phyloP scores from a whole-genome alignment of 805 yeast species.

The Spathaspora girioi region DNA sequence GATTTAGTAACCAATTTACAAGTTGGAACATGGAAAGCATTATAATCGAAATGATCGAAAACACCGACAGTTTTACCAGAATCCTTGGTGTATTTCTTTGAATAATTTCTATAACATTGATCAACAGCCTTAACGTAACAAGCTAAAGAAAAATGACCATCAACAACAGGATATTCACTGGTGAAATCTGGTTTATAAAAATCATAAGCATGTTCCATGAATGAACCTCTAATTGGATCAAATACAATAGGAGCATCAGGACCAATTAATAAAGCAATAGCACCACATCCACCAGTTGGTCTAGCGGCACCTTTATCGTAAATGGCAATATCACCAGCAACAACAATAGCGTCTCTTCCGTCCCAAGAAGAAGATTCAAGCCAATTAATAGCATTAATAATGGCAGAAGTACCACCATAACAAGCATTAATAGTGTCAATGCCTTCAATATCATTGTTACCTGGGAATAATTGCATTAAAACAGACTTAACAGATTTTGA shows the following conservation, averaged over 20 bases:
- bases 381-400: constrained; percentile 94
- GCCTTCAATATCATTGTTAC: constrained; percentile 90
- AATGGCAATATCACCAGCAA: constrained; percentile 96
- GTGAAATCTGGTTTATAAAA: constrained; percentile 97
- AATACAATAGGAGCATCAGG: constrained; percentile 97
- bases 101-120: constrained; percentile 76
- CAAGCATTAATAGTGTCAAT: constrained; percentile 95
- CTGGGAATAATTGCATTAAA: constrained; percentile 88
- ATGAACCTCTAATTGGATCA: constrained; percentile 85
- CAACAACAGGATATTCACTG: constrained; percentile 94
- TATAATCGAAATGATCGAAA: constrained; percentile 74
- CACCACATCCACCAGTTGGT: constrained; percentile 99
- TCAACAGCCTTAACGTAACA: constrained; percentile 95
- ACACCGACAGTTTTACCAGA: constrained; percentile 56
- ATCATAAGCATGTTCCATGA: constrained; percentile 96
- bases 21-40: constrained; percentile 97
- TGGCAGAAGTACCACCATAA: constrained; percentile 96
- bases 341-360: constrained; percentile 96
- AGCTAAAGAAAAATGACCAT: constrained; percentile 90
- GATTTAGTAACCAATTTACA: constrained; percentile 93
- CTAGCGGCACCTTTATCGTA: constrained; percentile 97
- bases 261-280: constrained; percentile 91
- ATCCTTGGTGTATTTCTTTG: constrained; percentile 59
- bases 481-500: constrained; percentile 96
- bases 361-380: constrained; percentile 95